These are phyloP conservation scores for Omphalotus olearius DNA, from an alignment of 1,284 basidiomycete genomes.

Conservation along the genomic window DNA sequence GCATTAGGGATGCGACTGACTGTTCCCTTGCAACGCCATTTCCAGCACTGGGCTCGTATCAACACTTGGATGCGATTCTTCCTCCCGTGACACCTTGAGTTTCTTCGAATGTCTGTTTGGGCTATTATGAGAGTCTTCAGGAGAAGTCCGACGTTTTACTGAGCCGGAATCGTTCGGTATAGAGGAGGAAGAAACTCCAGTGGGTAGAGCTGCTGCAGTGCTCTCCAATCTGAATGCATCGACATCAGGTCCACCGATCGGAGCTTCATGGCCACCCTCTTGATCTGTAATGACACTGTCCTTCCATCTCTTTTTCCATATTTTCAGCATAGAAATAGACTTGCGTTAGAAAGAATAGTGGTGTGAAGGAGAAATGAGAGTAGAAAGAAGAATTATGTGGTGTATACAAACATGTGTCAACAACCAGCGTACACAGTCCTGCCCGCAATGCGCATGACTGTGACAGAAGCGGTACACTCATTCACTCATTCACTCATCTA, in stretches of 20 bases:
- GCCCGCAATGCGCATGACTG: too few relatives aligned
- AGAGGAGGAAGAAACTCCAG: constrained; percentile 18
- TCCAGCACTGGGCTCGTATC: constrained; percentile 21
- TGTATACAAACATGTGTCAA: too few relatives aligned
- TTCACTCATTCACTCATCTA: constrained; percentile 16
- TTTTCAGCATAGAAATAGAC: constrained; percentile 40
- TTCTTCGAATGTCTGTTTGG: neutral
- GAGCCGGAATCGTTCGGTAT: neutral
- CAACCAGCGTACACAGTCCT: too few relatives aligned
- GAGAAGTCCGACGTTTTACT: constrained; percentile 23
- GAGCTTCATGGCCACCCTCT: constrained; percentile 24
- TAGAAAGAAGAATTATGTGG: too few relatives aligned
- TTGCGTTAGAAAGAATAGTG: neutral
- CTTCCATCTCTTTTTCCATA: constrained; percentile 51
- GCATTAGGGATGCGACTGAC: constrained; percentile 19
- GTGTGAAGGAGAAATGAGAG: too few relatives aligned
- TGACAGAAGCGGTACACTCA: too few relatives aligned
- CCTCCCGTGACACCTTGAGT: neutral
- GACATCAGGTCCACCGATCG: constrained; percentile 27
- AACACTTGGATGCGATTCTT: constrained; percentile 14
- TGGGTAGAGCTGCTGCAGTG: constrained; percentile 28
- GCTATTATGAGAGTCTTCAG: constrained; percentile 23
- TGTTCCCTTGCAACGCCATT: constrained; percentile 28
- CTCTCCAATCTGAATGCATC: constrained; percentile 24
- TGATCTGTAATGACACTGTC: constrained; percentile 25